Conservation (phyloP, 108 stramenopile genomes). For the Cafeteria roenbergensis region DNA sequence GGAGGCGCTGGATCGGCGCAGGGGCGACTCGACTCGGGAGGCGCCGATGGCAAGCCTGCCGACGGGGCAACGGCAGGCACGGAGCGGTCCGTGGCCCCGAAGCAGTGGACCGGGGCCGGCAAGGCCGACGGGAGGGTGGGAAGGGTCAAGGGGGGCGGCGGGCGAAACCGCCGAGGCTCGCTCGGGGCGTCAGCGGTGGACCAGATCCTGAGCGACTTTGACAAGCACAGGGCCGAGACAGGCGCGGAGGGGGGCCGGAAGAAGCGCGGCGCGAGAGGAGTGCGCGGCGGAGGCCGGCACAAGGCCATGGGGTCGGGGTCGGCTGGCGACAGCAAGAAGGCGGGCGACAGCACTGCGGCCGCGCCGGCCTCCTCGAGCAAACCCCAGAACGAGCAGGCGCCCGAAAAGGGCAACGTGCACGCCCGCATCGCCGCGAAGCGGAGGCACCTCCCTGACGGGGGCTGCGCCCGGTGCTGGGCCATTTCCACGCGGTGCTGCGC, state of each 20-base stretch:
- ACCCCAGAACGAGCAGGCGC: too few species aligned
- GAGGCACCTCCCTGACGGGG: not conserved
- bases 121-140: not conserved
- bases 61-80: not conserved
- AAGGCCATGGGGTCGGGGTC: too few species aligned
- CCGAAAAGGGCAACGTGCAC: not conserved
- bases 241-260: not conserved
- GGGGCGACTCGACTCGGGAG: not conserved
- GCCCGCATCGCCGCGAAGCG: not conserved
- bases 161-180: not conserved
- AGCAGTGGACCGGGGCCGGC: too few species aligned
- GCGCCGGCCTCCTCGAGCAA: too few species aligned
- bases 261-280: not conserved
- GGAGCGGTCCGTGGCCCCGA: not conserved
- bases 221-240: not conserved
- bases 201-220: too few species aligned
- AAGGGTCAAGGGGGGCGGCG: too few species aligned
- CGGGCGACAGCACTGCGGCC: too few species aligned
- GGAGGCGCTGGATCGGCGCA: not conserved
- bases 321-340: too few species aligned
- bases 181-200: not conserved
- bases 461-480: not conserved
- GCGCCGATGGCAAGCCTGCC: not conserved
- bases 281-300: too few species aligned
- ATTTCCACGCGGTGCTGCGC: not conserved